phyloP scores from a whole-genome alignment of 148 eudicot species.

The Limonium bicolor region DNA sequence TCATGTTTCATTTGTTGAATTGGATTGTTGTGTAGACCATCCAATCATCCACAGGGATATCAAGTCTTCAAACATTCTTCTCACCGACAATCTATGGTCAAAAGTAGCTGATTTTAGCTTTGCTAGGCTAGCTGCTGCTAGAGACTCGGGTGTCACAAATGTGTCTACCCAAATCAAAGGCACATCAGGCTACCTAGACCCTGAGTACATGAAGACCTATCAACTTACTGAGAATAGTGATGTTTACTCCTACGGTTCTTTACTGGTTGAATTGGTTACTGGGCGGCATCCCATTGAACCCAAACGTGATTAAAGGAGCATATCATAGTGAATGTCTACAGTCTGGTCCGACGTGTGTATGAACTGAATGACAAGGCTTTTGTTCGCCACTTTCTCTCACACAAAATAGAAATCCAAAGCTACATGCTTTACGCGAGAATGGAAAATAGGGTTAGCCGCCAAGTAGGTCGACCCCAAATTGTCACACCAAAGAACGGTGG shows the following conservation, averaged over 20 bases:
- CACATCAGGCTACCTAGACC: constrained; percentile 56
- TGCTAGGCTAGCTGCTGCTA: constrained; percentile 36
- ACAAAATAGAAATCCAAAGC: no score
- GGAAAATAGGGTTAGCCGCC: not conserved
- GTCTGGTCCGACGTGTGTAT: no score
- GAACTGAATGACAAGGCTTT: no score
- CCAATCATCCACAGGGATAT: constrained; percentile 62
- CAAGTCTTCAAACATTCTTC: constrained; percentile 48
- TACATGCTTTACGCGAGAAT: not conserved
- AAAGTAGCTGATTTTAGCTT: constrained; percentile 59
- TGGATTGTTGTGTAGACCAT: constrained; percentile 22
- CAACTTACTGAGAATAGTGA: constrained; percentile 59
- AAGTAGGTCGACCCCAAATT: not conserved
- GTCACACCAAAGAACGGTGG: not conserved
- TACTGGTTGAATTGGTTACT: constrained; percentile 41
- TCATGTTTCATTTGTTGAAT: no score
- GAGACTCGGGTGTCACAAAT: constrained; percentile 37
- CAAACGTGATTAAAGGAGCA: constrained; percentile 43
- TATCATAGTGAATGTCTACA: no score
- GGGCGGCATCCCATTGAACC: constrained; percentile 54
- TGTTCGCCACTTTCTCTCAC: no score
- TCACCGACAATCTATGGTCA: constrained; percentile 28
- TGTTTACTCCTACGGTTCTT: constrained; percentile 50
- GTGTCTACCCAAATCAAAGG: constrained; percentile 59
- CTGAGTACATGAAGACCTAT: constrained; percentile 45